phyloP scores from a whole-genome alignment of 257 asterid species.

The Solanum bukasovii region DNA sequence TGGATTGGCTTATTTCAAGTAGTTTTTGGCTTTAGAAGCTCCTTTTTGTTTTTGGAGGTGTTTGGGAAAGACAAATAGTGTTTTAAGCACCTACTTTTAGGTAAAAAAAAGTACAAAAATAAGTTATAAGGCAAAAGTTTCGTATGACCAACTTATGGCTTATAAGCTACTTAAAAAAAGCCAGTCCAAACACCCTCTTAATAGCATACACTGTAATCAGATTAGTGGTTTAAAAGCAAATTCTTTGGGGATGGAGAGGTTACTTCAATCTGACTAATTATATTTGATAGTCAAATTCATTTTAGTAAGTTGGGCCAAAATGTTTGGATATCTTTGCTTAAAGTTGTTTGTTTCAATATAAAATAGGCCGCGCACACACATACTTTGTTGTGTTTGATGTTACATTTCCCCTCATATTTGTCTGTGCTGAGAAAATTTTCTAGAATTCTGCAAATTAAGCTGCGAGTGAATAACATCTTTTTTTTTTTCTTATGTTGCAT shows the following conservation, averaged over 20 bases:
- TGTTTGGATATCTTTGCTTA: not conserved
- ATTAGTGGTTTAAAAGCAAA: not conserved
- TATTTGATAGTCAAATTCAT: not conserved
- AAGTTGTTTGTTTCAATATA: not conserved
- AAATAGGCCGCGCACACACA: not conserved
- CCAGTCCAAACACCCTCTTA: not conserved
- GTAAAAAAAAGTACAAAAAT: not conserved
- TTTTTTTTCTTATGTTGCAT: not conserved
- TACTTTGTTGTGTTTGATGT: not conserved
- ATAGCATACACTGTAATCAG: not conserved
- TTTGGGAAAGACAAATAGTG: not conserved
- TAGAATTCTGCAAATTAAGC: not conserved
- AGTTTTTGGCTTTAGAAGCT: not conserved
- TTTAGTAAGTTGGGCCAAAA: not conserved
- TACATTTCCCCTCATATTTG: not conserved
- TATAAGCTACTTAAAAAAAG: not conserved
- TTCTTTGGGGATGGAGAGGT: not conserved
- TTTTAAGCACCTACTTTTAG: no score
- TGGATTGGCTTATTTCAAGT: not conserved
- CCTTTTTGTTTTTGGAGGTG: not conserved
- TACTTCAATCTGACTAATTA: not conserved
- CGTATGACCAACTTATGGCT: not conserved
- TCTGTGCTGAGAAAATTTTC: not conserved
- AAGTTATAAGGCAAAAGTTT: not conserved
- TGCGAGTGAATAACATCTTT: not conserved